Evolutionary conservation across 2,329 filamentous ascomycete species (phyloP).

Genomic region (Scleromitrula shiraiana): DNA sequence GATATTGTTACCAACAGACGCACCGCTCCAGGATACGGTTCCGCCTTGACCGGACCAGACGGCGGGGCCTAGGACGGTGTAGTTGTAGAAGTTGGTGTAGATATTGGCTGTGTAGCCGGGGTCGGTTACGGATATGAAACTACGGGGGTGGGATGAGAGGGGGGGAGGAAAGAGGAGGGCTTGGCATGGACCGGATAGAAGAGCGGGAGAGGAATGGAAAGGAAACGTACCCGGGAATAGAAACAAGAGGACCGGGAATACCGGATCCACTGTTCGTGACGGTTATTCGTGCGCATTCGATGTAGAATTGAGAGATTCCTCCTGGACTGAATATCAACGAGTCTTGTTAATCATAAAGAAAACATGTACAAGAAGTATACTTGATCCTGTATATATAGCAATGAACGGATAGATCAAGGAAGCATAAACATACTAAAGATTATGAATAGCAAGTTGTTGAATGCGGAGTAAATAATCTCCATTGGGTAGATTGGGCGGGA

Average conservation of each 20-base stretch:
- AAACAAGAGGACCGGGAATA: slow-evolving; percentile 22
- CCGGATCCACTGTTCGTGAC: slow-evolving; percentile 24
- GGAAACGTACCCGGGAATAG: slow-evolving; percentile 21
- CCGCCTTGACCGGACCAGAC: slow-evolving; percentile 20
- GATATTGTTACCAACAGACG: not conserved
- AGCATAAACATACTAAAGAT: slow-evolving; percentile 16
- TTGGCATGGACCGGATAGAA: not conserved
- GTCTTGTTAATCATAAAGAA: not conserved
- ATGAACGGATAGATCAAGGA: too few relatives aligned
- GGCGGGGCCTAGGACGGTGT: slow-evolving; percentile 25
- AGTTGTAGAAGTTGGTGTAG: slow-evolving; percentile 25
- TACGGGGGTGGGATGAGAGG: slow-evolving; percentile 8
- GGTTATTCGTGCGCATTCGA: slow-evolving; percentile 26
- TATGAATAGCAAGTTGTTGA: slow-evolving; percentile 27
- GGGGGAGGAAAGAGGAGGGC: slow-evolving; percentile 18
- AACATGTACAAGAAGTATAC: not conserved
- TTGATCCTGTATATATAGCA: not conserved
- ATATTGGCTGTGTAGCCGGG: slow-evolving; percentile 23
- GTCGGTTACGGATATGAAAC: not conserved
- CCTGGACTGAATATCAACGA: slow-evolving; percentile 10
- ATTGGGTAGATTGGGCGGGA: slow-evolving; percentile 22
- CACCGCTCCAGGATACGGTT: not conserved
- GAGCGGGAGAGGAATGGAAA: too few relatives aligned
- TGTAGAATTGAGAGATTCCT: slow-evolving; percentile 27
- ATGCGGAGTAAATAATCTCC: slow-evolving; percentile 27